Percentiles rank a stretch among this genome's conserved stretches.
Evolutionary conservation across 177 flowering plant species (phyloP).

Genomic region (Vitis hybrid): DNA sequence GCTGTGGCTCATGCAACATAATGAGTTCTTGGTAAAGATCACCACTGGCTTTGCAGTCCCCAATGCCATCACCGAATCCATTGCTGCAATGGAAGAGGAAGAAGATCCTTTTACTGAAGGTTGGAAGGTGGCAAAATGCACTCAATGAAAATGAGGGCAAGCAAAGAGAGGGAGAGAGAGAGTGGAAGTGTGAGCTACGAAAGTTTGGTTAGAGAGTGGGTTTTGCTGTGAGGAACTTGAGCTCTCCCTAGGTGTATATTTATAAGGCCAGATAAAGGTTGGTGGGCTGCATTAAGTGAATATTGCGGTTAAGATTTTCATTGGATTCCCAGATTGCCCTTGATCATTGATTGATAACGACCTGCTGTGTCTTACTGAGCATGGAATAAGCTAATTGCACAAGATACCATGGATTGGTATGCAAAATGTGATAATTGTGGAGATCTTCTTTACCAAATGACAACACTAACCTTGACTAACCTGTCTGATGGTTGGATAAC

Average conservation of each 20-base stretch:
- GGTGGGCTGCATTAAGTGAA: no score
- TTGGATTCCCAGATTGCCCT: slow-evolving; percentile 11
- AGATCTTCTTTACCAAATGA: no score
- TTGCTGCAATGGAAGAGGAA: background rate
- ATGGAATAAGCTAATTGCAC: no score
- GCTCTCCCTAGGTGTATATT: slow-evolving; percentile 1
- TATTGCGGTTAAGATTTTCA: no score
- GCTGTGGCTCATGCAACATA: slow-evolving; percentile 33
- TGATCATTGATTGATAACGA: slow-evolving; percentile 2
- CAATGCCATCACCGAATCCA: slow-evolving; percentile 20
- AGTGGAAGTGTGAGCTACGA: no score
- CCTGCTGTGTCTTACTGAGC: background rate
- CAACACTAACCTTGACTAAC: no score
- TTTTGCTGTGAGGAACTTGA: slow-evolving; percentile 11
- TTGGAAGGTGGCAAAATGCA: no score
- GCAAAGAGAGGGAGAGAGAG: no score
- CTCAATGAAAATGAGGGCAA: no score
- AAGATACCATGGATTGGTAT: background rate
- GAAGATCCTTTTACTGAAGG: no score
- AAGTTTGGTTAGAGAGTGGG: no score
- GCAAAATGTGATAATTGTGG: background rate
- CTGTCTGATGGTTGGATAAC: no score
- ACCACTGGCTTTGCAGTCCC: slow-evolving; percentile 18
- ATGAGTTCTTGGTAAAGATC: slow-evolving; percentile 19
- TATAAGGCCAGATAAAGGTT: background rate